Base-by-base conservation (phyloP, 768 basidiomycete genomes). In the Phallus indusiatus region DNA sequence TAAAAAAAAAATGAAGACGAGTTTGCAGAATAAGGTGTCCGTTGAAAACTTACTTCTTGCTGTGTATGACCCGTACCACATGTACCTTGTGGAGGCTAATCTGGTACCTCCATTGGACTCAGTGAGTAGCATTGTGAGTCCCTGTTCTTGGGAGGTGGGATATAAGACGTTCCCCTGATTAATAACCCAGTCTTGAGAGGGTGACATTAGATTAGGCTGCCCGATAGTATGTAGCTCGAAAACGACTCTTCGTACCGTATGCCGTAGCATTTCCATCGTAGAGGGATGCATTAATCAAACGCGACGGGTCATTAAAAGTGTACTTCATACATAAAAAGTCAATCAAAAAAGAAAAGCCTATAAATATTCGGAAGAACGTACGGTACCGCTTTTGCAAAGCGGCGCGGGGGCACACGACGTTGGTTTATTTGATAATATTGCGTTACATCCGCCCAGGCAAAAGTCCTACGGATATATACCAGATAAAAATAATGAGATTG, bases 391-490 rank as follows among this genome's bases (percentile, higher is more conserved):
- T 67, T 84, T 66, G 71, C 91, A 94, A 46, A 91, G 68, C 0
- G 91, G 90, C 49, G 77, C 78, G 1, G 89, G 88, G 52, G 67
- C 70, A 72, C 89, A 94, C 0, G 90, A 89, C 60, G 72, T 71
- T 42, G 86, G 70, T 2, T 78, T 68, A 65, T 83, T 65, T 6
- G 90, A 93, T 47, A 75, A 71, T 33, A 90, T 75, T 18, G 91
- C 89, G 66, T 93, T 82, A 74, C 91, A 94, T n/a, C 91, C 91
- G 51, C 88, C 88, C 35, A 90, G 74, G 67, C 90, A 92, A 69
- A 83, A 92, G 84, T 89, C 54, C 47, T 46, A 46, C 28, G 21
- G 20, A 35, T 1, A 64, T 18, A 42, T 20, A 42, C 21, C 36
- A 42, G 20, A 14, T 54, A 33, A 62, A 21, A 46, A 11, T 28